A percentile compares a stretch with the other conserved stretches of the same genome.
Evolutionary conservation across 495 filamentous ascomycete species (phyloP).

Genomic region (Penicillium nucicola): DNA sequence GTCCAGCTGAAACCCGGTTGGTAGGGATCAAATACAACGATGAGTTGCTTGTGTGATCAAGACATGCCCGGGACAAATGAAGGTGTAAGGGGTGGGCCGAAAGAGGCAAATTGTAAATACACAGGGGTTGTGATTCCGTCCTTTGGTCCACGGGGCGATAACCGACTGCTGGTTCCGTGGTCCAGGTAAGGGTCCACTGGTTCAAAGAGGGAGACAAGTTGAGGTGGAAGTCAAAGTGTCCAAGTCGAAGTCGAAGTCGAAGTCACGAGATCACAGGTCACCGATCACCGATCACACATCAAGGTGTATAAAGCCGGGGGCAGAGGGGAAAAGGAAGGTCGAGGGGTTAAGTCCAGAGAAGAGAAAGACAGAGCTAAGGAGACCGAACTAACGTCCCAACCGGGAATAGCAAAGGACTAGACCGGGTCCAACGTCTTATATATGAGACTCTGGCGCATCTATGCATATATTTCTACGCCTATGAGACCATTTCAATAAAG

Average conservation of each 20-base stretch:
- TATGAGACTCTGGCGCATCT: neutral
- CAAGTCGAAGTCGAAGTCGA: too few species aligned
- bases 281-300: neutral
- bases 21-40: constrained; percentile 9
- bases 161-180: too few species aligned
- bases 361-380: constrained; percentile 4
- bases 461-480: too few species aligned
- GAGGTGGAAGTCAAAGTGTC: too few species aligned
- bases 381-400: constrained; percentile 9
- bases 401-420: constrained; percentile 16
- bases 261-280: neutral
- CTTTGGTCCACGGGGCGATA: too few species aligned
- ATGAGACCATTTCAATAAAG: too few species aligned
- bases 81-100: constrained; percentile 17
- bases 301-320: neutral
- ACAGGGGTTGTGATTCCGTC: constrained; percentile 2
- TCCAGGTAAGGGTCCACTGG: too few species aligned
- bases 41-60: constrained; percentile 18
- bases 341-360: too few species aligned
- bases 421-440: neutral
- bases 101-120: constrained; percentile 43
- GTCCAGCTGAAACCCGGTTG: constrained; percentile 39
- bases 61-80: constrained; percentile 30
- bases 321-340: constrained; percentile 10
- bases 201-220: too few species aligned